These are phyloP conservation scores for Spiraea crenata DNA, from an alignment of 331 rosid genomes.

Conservation along the genomic window DNA sequence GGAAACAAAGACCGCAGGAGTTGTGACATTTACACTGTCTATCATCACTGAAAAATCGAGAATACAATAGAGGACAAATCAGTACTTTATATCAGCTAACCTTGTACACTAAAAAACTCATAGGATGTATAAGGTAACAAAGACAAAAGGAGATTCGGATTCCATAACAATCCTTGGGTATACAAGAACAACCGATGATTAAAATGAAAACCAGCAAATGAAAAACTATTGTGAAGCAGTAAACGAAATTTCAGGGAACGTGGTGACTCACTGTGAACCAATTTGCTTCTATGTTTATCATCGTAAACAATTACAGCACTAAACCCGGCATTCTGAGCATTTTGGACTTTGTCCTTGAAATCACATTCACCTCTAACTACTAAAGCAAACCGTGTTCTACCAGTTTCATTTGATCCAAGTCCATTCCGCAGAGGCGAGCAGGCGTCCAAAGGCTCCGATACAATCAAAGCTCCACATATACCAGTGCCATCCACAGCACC, in stretches of 20 bases:
- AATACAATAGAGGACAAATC: background rate
- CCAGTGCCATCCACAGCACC: slow-evolving; percentile 22
- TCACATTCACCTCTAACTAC: slow-evolving; percentile 35
- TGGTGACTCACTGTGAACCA: slow-evolving; percentile 34
- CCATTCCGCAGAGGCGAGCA: slow-evolving; percentile 28
- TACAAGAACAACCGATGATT: background rate
- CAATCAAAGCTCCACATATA: slow-evolving; percentile 30
- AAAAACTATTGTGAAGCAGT: background rate
- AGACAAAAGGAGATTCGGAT: background rate
- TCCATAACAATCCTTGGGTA: background rate
- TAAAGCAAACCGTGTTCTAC: slow-evolving; percentile 18
- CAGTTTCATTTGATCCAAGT: slow-evolving; percentile 1
- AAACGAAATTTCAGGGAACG: slow-evolving; percentile 12
- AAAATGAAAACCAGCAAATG: background rate
- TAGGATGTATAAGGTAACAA: background rate
- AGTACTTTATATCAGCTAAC: background rate
- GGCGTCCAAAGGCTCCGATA: slow-evolving; percentile 31
- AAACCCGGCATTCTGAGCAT: slow-evolving; percentile 34
- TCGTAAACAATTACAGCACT: slow-evolving; percentile 32
- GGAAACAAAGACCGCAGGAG: slow-evolving; percentile 32
- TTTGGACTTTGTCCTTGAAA: slow-evolving; percentile 31
- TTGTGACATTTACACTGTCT: slow-evolving; percentile 18
- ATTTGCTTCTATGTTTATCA: slow-evolving; percentile 20
- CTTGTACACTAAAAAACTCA: background rate
- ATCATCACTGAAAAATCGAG: slow-evolving; percentile 31